Percentiles rank a stretch among this genome's conserved stretches.
These are phyloP conservation scores for Talaromyces stipitatus DNA, from an alignment of 495 filamentous ascomycete genomes.

Conservation along the genomic window DNA sequence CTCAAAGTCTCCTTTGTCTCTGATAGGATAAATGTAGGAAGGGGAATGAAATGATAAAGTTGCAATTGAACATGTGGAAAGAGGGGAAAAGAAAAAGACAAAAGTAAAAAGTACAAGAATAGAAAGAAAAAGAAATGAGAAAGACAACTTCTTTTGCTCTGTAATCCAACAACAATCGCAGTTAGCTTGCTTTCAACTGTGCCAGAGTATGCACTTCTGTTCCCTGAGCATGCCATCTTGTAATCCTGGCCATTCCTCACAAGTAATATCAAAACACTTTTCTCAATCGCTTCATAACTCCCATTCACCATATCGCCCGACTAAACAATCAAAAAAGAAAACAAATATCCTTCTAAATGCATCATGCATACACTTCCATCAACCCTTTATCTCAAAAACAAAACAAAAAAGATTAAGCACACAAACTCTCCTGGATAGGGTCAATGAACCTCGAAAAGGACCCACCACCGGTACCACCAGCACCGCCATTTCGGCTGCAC, in stretches of 20 bases:
- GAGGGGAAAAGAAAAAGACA: background rate
- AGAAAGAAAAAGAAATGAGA: background rate
- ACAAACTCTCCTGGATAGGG: constrained; percentile 1
- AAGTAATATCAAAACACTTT: background rate
- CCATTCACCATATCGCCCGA: background rate
- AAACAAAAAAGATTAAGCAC: background rate
- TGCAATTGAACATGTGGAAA: background rate
- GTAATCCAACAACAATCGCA: background rate
- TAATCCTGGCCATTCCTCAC: background rate
- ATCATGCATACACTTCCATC: background rate
- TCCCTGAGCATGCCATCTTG: no score
- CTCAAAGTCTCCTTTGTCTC: no score
- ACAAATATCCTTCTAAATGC: background rate
- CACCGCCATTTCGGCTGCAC: background rate
- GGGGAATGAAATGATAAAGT: background rate
- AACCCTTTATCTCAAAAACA: background rate
- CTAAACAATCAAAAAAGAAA: background rate
- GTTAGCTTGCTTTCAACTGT: no score
- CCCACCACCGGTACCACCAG: background rate
- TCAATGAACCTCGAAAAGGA: constrained; percentile 1
- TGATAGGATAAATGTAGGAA: no score
- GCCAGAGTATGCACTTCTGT: no score
- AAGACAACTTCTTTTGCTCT: background rate
- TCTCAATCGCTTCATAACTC: background rate
- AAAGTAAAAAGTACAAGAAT: background rate